phyloP scores from a whole-genome alignment of 2,329 filamentous ascomycete species.

The Fusarium chlamydosporum region DNA sequence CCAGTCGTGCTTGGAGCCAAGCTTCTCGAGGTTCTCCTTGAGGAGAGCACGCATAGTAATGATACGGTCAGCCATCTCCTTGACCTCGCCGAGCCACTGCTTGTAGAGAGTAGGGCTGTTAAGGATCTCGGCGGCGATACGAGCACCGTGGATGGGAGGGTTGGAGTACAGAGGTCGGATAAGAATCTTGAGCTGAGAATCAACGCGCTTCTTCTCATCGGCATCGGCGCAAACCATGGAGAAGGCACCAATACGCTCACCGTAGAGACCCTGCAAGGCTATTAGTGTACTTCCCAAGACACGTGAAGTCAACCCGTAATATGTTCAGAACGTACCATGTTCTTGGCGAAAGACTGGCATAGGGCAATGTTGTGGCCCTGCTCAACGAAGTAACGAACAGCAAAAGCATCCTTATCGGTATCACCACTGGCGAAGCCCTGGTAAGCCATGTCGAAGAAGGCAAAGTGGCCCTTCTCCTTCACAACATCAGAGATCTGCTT shows the following conservation, averaged over 20 bases:
- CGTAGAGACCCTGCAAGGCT: slow-evolving; percentile 83
- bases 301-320: neutral
- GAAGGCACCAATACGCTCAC: slow-evolving; percentile 97
- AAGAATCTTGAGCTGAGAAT: slow-evolving; percentile 98
- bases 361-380: slow-evolving; percentile 91
- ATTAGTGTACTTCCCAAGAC: slow-evolving; percentile 22
- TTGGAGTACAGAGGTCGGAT: slow-evolving; percentile 98
- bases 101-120: slow-evolving; percentile 86
- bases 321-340: slow-evolving; percentile 77
- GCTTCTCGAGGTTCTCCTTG: slow-evolving; percentile 93
- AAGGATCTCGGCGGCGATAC: slow-evolving; percentile 92
- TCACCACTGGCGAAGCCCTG: slow-evolving; percentile 96
- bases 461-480: slow-evolving; percentile 88
- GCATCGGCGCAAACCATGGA: slow-evolving; percentile 87
- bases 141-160: slow-evolving; percentile 95
- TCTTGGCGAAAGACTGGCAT: slow-evolving; percentile 97
- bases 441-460: slow-evolving; percentile 99
- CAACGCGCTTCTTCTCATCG: slow-evolving; percentile 94
- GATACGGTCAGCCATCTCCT: slow-evolving; percentile 99
- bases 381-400: slow-evolving; percentile 92
- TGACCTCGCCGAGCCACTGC: slow-evolving; percentile 97
- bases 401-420: slow-evolving; percentile 93
- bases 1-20: slow-evolving; percentile 98
- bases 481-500: slow-evolving; percentile 87
- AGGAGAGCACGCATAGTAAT: slow-evolving; percentile 97